phyloP scores from a whole-genome alignment of 495 filamentous ascomycete genomes.

The Hypoxylon lienhwacheense region DNA sequence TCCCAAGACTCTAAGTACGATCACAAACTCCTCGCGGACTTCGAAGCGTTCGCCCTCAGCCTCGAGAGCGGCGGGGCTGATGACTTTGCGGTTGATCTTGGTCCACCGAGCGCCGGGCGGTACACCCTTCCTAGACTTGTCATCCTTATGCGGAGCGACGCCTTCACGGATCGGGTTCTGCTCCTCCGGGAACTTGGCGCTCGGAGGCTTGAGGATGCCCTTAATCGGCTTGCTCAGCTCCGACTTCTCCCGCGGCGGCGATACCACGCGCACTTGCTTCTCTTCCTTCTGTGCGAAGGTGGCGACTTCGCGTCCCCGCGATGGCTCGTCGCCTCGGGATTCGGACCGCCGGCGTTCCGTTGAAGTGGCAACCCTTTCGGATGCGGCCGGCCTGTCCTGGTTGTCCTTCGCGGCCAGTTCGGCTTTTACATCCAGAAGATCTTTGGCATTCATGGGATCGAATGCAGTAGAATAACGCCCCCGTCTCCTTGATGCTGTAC shows the following conservation, averaged over 20 bases:
- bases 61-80: constrained; percentile 79
- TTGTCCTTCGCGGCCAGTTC: constrained; percentile 46
- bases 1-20: constrained; percentile 75
- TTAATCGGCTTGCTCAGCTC: constrained; percentile 58
- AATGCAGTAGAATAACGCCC: constrained; percentile 45
- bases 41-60: constrained; percentile 79
- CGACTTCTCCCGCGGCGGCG: constrained; percentile 54
- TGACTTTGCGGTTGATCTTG: constrained; percentile 79
- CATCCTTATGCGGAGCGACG: constrained; percentile 84
- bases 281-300: constrained; percentile 36
- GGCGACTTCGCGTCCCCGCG: constrained; percentile 44
- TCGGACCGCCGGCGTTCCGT: constrained; percentile 30
- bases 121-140: constrained; percentile 68
- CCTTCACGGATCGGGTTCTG: constrained; percentile 77
- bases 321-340: constrained; percentile 44
- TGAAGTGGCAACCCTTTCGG: constrained; percentile 25
- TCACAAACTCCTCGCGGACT: constrained; percentile 78
- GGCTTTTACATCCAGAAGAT: constrained; percentile 51
- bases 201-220: constrained; percentile 72
- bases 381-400: constrained; percentile 31
- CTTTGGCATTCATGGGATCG: constrained; percentile 54
- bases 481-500: constrained; percentile 36
- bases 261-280: constrained; percentile 56
- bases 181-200: constrained; percentile 77
- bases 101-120: constrained; percentile 83